A percentile compares a stretch with the other conserved stretches of the same genome.
Conservation (phyloP, 2,329 filamentous ascomycete genomes). For the Hypocreales sp. region DNA sequence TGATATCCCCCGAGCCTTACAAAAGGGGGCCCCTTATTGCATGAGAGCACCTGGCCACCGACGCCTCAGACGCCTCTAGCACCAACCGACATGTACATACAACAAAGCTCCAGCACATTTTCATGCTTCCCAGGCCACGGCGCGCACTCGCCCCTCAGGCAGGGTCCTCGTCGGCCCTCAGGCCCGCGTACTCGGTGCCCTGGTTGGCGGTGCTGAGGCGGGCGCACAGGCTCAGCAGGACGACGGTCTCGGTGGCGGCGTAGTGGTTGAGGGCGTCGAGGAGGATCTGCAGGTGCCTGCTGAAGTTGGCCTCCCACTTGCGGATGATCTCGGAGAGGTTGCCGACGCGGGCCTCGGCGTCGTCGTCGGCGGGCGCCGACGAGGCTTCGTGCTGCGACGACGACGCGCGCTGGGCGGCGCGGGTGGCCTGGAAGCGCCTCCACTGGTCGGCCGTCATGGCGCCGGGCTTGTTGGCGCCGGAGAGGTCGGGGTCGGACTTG, state of each 20-base stretch:
- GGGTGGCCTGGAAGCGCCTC: constrained; percentile 37
- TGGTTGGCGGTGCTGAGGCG: constrained; percentile 69
- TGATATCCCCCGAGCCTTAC: too few relatives aligned
- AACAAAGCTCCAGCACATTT: too few relatives aligned
- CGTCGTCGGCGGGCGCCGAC: constrained; percentile 14
- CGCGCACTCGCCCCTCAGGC: too few relatives aligned
- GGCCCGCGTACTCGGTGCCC: constrained; percentile 48
- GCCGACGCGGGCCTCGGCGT: constrained; percentile 37
- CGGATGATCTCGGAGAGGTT: constrained; percentile 77
- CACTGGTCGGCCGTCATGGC: constrained; percentile 48
- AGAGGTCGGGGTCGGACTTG: constrained; percentile 67
- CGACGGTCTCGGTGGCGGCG: constrained; percentile 91
- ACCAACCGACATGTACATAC: too few relatives aligned
- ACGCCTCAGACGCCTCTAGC: too few relatives aligned
- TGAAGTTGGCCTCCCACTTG: constrained; percentile 90
- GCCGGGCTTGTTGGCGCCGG: constrained; percentile 38
- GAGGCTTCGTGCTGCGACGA: constrained; percentile 2
- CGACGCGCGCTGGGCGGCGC: constrained; percentile 19
- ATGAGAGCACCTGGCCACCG: too few relatives aligned
- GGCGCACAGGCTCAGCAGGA: constrained; percentile 76
- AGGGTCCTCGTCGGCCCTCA: constrained; percentile 45
- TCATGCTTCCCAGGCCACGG: too few relatives aligned
- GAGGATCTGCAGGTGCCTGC: constrained; percentile 79
- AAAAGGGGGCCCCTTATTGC: too few relatives aligned
- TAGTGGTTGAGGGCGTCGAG: constrained; percentile 94